phyloP scores from a whole-genome alignment of 2,329 filamentous ascomycete genomes.

The Colletotrichum sp. region DNA sequence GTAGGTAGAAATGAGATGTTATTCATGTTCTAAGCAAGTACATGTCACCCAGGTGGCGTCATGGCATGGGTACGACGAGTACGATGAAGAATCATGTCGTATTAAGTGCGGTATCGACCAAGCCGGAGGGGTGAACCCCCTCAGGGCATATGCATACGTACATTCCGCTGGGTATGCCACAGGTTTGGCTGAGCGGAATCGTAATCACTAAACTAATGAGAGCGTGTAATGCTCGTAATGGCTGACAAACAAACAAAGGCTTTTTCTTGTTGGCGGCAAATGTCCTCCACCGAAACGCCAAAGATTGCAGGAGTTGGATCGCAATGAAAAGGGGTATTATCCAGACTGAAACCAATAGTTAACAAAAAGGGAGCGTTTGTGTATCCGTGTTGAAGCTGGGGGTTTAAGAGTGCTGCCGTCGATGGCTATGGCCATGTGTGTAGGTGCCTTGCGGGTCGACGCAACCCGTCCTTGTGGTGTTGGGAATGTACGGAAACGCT shows the following conservation, averaged over 20 bases:
- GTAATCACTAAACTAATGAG: neutral
- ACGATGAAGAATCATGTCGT: neutral
- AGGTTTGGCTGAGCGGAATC: neutral
- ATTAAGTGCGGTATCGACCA: neutral
- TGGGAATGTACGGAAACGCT: neutral
- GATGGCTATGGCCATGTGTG: neutral
- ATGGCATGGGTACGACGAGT: neutral
- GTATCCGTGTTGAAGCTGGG: neutral
- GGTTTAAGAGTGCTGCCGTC: neutral
- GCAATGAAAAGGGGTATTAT: slow-evolving; percentile 19
- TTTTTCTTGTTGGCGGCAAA: neutral
- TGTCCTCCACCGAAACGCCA: neutral
- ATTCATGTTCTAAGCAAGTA: slow-evolving; percentile 10
- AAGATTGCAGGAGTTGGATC: neutral
- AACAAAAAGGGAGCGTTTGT: neutral
- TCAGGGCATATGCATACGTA: neutral
- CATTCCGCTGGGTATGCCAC: neutral
- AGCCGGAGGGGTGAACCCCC: neutral
- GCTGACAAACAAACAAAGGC: neutral
- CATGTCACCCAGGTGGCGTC: neutral
- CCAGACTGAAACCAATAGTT: slow-evolving; percentile 9
- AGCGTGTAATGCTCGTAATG: neutral
- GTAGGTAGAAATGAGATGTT: slow-evolving; percentile 22
- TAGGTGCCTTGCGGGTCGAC: neutral
- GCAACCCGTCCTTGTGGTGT: neutral